Conservation (phyloP, 345 rosid species). For the Citrus sinensis region DNA sequence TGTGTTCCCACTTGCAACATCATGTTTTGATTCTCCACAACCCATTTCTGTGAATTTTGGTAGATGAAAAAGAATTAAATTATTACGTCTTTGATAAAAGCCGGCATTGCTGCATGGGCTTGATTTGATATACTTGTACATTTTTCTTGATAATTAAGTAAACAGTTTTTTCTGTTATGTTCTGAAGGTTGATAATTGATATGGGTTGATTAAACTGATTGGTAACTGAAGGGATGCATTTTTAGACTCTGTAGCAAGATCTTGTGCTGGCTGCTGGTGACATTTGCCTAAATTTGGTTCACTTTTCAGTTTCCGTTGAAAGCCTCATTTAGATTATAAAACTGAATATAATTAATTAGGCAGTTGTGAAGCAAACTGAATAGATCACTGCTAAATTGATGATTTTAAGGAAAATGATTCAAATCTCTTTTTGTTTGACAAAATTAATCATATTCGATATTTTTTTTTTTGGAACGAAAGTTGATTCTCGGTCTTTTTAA, state of each 20-base stretch:
- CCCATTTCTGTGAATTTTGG: constrained; percentile 44
- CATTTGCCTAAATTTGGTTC: constrained; percentile 1
- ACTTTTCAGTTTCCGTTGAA: neutral
- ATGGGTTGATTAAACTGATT: neutral
- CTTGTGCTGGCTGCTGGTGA: neutral
- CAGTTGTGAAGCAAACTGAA: neutral
- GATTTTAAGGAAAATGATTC: neutral
- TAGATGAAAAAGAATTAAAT: neutral
- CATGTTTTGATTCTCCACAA: constrained; percentile 77
- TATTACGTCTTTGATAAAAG: neutral
- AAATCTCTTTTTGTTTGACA: neutral
- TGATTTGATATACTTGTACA: neutral
- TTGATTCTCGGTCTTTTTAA: no score
- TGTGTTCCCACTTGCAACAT: constrained; percentile 62
- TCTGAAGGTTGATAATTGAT: constrained; percentile 4
- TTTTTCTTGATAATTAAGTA: neutral
- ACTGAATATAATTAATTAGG: neutral
- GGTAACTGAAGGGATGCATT: neutral
- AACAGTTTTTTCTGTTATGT: constrained; percentile 5
- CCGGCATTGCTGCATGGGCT: neutral
- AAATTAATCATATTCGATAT: neutral
- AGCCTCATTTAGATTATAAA: neutral
- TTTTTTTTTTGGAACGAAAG: no score
- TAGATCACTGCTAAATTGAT: neutral
- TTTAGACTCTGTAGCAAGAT: neutral